Percentiles rank a stretch among this genome's conserved stretches.
Evolutionary conservation across 768 basidiomycete species (phyloP).

Genomic region (Hypsizygus marmoreus): DNA sequence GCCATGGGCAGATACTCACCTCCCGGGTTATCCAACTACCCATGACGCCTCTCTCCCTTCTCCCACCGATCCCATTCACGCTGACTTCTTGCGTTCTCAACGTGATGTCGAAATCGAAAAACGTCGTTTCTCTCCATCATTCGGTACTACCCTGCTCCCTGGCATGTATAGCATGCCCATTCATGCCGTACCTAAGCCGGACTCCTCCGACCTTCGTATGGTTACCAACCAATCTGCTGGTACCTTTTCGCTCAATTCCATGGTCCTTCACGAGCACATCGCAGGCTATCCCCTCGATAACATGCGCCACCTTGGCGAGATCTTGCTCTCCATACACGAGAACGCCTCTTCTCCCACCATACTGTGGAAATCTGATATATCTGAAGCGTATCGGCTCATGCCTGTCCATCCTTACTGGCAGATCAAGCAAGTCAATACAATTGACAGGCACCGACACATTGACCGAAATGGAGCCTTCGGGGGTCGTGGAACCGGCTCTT

Average conservation of each 20-base stretch:
- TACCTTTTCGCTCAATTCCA: background rate
- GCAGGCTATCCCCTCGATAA: slow-evolving; percentile 18
- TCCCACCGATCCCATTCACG: slow-evolving; percentile 10
- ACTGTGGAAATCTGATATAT: slow-evolving; percentile 38
- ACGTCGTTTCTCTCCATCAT: background rate
- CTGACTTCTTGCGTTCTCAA: slow-evolving; percentile 24
- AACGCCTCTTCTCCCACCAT: background rate
- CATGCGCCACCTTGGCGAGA: slow-evolving; percentile 14
- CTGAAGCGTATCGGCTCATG: slow-evolving; percentile 34
- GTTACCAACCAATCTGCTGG: background rate
- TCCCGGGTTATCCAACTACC: slow-evolving; percentile 16
- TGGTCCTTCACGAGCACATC: background rate
- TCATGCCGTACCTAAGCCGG: background rate
- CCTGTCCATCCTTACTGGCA: slow-evolving; percentile 44
- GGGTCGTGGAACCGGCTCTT: slow-evolving; percentile 8
- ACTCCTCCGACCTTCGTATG: background rate
- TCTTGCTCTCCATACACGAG: slow-evolving; percentile 1
- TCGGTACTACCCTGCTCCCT: background rate
- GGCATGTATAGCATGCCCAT: background rate
- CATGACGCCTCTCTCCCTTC: slow-evolving; percentile 18
- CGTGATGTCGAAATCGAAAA: slow-evolving; percentile 16
- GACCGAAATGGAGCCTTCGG: slow-evolving; percentile 31
- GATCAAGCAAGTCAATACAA: slow-evolving; percentile 34
- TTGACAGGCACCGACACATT: slow-evolving; percentile 23
- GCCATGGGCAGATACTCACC: slow-evolving; percentile 35